These are phyloP conservation scores for Kuraishia ogatae DNA, from an alignment of 805 yeast species.

Conservation along the genomic window DNA sequence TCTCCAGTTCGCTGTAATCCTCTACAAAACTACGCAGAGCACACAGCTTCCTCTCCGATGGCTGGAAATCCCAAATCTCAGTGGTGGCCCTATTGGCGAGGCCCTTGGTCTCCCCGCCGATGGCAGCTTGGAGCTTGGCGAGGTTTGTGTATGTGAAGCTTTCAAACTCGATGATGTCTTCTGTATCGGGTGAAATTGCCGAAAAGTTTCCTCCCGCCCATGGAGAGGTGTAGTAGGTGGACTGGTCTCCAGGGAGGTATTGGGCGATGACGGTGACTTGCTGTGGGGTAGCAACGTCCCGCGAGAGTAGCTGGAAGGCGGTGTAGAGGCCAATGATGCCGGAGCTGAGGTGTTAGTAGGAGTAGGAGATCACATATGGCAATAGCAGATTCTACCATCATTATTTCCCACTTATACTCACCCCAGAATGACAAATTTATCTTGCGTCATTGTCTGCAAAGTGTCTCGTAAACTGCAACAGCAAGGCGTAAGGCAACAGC, in stretches of 20 bases:
- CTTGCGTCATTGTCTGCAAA: neutral
- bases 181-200: conserved; percentile 51
- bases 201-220: conserved; percentile 69
- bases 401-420: neutral
- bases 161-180: conserved; percentile 41
- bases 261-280: conserved; percentile 55
- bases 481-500: too few species aligned
- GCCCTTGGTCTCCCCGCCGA: conserved; percentile 46
- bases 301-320: conserved; percentile 36
- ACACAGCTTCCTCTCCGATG: conserved; percentile 35
- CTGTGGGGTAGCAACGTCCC: conserved; percentile 24
- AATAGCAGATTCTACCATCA: neutral
- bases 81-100: conserved; percentile 45
- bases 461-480: too few species aligned
- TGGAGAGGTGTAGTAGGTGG: conserved; percentile 69
- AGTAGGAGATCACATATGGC: conserved; percentile 10
- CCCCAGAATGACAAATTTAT: conserved; percentile 3
- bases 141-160: conserved; percentile 47
- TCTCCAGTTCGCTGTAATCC: conserved; percentile 31
- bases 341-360: conserved; percentile 29
- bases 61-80: conserved; percentile 48
- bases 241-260: conserved; percentile 70
- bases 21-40: conserved; percentile 41
- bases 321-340: conserved; percentile 68
- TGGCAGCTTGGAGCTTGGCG: conserved; percentile 26